These are phyloP conservation scores for Acanthamoeba rhysodes DNA, from an alignment of 208 protist species.

Conservation along the genomic window DNA sequence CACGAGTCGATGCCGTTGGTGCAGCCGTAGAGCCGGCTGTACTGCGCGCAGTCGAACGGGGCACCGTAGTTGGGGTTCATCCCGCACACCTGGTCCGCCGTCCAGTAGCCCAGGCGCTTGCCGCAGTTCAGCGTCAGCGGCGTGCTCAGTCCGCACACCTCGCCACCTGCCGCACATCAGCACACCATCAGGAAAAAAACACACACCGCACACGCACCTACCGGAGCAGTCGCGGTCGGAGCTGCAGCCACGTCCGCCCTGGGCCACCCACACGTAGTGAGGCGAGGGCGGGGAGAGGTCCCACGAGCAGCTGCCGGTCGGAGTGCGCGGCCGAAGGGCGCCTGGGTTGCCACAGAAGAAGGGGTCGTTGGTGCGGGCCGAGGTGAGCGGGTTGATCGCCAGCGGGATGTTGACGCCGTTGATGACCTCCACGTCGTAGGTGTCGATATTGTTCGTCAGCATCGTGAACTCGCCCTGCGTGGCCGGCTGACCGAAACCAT, in stretches of 20 bases:
- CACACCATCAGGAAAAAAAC: background rate
- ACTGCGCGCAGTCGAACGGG: background rate
- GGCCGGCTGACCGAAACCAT: background rate
- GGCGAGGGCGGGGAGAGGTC: background rate
- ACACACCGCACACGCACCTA: background rate
- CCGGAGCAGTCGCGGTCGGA: background rate
- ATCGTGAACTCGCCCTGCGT: conserved; percentile 22
- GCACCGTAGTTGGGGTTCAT: conserved; percentile 20
- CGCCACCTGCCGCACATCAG: background rate
- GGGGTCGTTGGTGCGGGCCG: background rate
- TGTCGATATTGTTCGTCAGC: conserved; percentile 7
- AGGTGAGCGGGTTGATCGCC: background rate
- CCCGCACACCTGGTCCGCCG: background rate
- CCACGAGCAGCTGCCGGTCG: background rate
- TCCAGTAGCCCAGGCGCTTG: background rate
- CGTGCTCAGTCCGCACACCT: background rate
- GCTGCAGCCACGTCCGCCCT: background rate
- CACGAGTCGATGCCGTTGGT: conserved; percentile 13
- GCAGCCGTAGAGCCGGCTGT: conserved; percentile 18
- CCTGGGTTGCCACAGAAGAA: conserved; percentile 6
- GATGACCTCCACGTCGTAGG: conserved; percentile 26
- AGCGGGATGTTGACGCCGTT: conserved; percentile 21
- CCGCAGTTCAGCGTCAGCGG: conserved; percentile 23
- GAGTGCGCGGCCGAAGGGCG: background rate
- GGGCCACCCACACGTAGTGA: background rate